phyloP scores from a whole-genome alignment of 1,284 basidiomycete genomes.

The Exobasidium cylindrosporum region DNA sequence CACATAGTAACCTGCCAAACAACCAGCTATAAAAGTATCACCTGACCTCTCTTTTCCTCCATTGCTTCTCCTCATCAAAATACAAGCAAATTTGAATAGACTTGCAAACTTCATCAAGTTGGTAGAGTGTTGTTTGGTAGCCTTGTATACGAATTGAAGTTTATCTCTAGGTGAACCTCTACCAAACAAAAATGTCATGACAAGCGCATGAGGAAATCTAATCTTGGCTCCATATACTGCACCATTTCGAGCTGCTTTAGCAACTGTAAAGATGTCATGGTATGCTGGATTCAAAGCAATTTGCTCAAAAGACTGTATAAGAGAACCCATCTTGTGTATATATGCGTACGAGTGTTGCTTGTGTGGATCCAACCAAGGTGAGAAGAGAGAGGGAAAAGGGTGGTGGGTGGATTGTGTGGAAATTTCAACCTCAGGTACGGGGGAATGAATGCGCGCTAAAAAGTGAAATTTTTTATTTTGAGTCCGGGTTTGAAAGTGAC shows the following conservation, averaged over 20 bases:
- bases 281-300: conserved; percentile 64
- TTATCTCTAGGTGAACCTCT: conserved; percentile 59
- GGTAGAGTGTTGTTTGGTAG: conserved; percentile 83
- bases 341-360: not conserved
- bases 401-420: too few species aligned
- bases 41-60: conserved; percentile 73
- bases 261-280: conserved; percentile 82
- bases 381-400: not conserved
- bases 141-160: conserved; percentile 69
- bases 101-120: conserved; percentile 91
- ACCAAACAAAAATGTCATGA: conserved; percentile 91
- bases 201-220: conserved; percentile 90
- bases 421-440: too few species aligned
- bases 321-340: not conserved
- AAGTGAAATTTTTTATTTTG: too few species aligned
- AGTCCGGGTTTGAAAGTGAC: too few species aligned
- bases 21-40: conserved; percentile 89
- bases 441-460: too few species aligned
- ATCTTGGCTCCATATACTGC: conserved; percentile 95
- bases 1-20: conserved; percentile 85
- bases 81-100: conserved; percentile 81
- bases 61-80: conserved; percentile 74
- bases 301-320: conserved; percentile 16
- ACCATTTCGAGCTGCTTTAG: conserved; percentile 76
- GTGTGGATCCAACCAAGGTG: too few species aligned